Base-by-base conservation (phyloP, 345 rosid species). In the Reutealis trisperma region DNA sequence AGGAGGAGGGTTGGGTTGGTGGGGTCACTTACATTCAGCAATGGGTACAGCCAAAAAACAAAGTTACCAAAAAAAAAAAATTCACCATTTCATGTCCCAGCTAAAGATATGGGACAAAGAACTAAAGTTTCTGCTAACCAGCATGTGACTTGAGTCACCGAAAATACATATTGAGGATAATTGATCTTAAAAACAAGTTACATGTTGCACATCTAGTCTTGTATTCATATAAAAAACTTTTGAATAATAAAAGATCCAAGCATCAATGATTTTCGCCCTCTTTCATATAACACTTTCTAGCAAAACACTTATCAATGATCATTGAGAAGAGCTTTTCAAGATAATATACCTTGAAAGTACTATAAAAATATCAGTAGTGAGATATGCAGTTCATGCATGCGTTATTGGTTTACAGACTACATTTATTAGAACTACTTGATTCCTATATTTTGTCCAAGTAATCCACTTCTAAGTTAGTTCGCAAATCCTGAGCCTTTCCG, bases 21-120 rank as follows among this genome's bases (percentile, higher is more conserved):
- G 51, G 10, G 75, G 75, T 25, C 64, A 52, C 60, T 34, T 27
- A 76, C 41, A 30, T 32, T 61, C 73, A 27, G 75, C 41, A 65
- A 27, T 34, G 19, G 58, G 5, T 30, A 61, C 18, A 37, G 0
- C 12, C 32, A 12, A 61, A 61, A 61, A 61, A 25, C 1, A 61
- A 61, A 13, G 32, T 14, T 27, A 16, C 19, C 2, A 6, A 4
- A 54, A 18, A 37, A 16, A 54, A 18, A 54, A 54, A 4, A 18
- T 54, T 47, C 51, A 47, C 14, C 3, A 47, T 47, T 47, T 47
- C 51, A 47, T 10, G 51, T 47, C 51, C 51, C 14, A 47, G 14
- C 41, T 47, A 1, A 47, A 47, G 14, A 47, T 47, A 47, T 47
- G 51, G 14, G 14, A 37, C 41, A 37, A 37, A 37, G 41, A 37